These are phyloP conservation scores for Fusarium continuum DNA, from an alignment of 2,329 filamentous ascomycete species.

Conservation along the genomic window DNA sequence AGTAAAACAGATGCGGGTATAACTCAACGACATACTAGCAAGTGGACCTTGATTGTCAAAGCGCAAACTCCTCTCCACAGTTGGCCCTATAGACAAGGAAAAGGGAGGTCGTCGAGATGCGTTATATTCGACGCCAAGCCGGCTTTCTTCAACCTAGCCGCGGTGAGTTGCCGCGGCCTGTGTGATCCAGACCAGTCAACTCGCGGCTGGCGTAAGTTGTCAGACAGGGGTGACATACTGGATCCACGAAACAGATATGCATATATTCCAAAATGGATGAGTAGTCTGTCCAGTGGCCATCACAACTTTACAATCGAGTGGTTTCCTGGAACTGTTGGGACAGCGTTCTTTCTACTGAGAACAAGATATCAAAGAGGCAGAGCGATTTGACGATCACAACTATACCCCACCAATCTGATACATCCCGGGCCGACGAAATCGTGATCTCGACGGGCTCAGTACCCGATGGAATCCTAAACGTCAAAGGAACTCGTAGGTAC, in stretches of 20 bases:
- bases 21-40: not conserved
- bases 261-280: constrained; percentile 7
- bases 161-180: constrained; percentile 10
- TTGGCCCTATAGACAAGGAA: not conserved
- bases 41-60: constrained; percentile 17
- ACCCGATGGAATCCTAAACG: not conserved
- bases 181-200: not conserved
- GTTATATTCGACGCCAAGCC: not conserved
- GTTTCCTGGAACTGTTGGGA: constrained; percentile 8
- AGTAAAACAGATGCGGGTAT: constrained; percentile 9
- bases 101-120: not conserved
- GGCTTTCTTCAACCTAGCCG: constrained; percentile 1
- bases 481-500: not conserved
- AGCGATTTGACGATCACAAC: not conserved
- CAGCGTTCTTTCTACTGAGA: not conserved
- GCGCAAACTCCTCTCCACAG: constrained; percentile 14
- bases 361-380: not conserved
- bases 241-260: constrained; percentile 1
- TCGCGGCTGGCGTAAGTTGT: constrained; percentile 3
- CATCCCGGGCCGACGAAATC: not conserved
- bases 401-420: not conserved
- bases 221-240: constrained; percentile 1
- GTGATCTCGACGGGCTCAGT: not conserved
- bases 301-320: not conserved
- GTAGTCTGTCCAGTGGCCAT: not conserved